Base-by-base conservation (phyloP, 768 basidiomycete species). In the Leccinum longicurvipes region DNA sequence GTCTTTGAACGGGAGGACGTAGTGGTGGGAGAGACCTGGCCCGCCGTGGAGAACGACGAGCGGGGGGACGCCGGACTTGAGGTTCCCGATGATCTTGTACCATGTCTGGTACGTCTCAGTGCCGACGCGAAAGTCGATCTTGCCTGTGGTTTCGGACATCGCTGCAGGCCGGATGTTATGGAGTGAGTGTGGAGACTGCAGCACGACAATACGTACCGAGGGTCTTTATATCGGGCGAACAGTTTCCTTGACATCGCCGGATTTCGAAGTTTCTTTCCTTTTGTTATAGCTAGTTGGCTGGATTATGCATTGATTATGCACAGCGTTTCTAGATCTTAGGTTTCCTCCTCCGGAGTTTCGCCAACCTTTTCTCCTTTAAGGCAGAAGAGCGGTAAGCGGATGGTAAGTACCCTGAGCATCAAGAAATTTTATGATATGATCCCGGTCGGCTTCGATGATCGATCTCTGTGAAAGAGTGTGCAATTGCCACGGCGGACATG, bases 41-140 rank as follows among this genome's bases (percentile, higher is more conserved):
- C 80, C 81, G 6, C 81, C 82, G 53, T 82, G 80, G 1, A 82
- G 65, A 0, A 67, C 66, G 15, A 82, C 63, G 1, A 81, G 58
- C 0, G 80, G 79, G 25, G 51, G 58, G 11, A 57, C 29, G 21
- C 60, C 59, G 1, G 69, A 57, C 12, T 66, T 68, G 47, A 79
- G 67, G 50, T 76, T 70, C n/a, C 80, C 79, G 32, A 74, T 58
- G 47, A 79, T 54, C 51, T 67, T 74, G 65, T 77, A 80, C 73
- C 73, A 78, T 14, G 79, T 81, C 59, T 75, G 60, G 66, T 72
- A 76, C 1, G 63, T 60, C 51, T 69, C 51, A 8, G 10, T 25
- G 21, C 59, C 62, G 17, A 56, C 50, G n/a, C 25, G 47, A 48
- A 69, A 69, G 28, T 62, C 56, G 5, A 67, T 42, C 21, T 58